Conservation (phyloP, 1,284 basidiomycete genomes). For the Rhodotorula sp. region DNA sequence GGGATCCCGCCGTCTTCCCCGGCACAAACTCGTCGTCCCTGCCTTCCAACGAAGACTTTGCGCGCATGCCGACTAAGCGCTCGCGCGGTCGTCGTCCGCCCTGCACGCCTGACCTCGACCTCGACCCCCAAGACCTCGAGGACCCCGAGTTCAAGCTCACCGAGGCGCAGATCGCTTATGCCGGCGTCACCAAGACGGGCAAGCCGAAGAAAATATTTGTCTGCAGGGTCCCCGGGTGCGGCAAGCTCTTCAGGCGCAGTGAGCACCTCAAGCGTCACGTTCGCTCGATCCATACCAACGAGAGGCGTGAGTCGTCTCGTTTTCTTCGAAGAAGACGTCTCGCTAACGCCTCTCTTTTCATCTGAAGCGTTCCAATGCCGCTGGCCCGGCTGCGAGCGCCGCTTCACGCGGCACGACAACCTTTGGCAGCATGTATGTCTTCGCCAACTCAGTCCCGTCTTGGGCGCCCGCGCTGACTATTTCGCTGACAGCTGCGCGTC, state of each 20-base stretch:
- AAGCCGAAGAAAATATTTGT: slow-evolving; percentile 43
- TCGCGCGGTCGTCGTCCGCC: slow-evolving; percentile 44
- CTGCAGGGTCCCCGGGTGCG: slow-evolving; percentile 44
- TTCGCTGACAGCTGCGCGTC: slow-evolving; percentile 23
- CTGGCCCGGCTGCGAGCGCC: slow-evolving; percentile 71
- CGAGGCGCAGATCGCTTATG: slow-evolving; percentile 24
- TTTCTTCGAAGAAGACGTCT: neutral
- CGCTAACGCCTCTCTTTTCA: slow-evolving; percentile 20
- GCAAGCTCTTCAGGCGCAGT: slow-evolving; percentile 71
- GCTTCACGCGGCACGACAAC: slow-evolving; percentile 81
- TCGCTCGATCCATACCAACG: slow-evolving; percentile 72
- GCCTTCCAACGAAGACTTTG: slow-evolving; percentile 20
- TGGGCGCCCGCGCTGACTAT: neutral
- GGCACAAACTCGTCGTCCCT: slow-evolving; percentile 13
- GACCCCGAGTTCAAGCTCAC: slow-evolving; percentile 32
- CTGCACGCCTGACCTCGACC: slow-evolving; percentile 28
- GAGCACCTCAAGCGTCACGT: slow-evolving; percentile 78
- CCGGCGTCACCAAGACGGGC: slow-evolving; percentile 42
- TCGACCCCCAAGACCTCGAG: slow-evolving; percentile 16
- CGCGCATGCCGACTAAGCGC: slow-evolving; percentile 41
- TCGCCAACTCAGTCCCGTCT: neutral
- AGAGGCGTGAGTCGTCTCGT: slow-evolving; percentile 61
- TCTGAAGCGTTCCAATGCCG: slow-evolving; percentile 75
- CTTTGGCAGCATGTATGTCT: slow-evolving; percentile 51
- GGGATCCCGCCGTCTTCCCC: neutral